These are phyloP conservation scores for Nymphaea thermarum DNA, from an alignment of 164 flowering plant genomes.

Conservation along the genomic window DNA sequence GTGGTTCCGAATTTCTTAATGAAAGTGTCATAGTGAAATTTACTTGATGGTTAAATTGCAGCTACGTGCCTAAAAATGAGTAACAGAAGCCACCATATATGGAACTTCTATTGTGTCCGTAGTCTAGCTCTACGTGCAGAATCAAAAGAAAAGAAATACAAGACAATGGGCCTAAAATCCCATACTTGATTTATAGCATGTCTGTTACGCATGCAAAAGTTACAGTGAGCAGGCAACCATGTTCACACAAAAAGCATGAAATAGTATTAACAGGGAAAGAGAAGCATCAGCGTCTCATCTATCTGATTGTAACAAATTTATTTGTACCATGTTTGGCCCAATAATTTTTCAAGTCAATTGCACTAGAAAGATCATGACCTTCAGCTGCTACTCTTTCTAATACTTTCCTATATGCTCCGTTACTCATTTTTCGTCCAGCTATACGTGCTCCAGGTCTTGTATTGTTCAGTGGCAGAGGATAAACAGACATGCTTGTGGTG, in stretches of 20 bases:
- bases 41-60: background rate
- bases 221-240: background rate
- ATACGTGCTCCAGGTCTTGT: conserved; percentile 40
- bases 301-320: conserved; percentile 48
- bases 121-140: background rate
- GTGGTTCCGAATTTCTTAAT: background rate
- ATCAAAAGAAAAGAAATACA: background rate
- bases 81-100: no score
- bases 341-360: conserved; percentile 42
- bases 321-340: conserved; percentile 59
- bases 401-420: conserved; percentile 44
- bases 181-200: background rate
- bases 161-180: background rate
- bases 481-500: conserved; percentile 33
- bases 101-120: background rate
- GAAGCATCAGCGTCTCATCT: background rate
- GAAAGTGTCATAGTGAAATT: background rate
- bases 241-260: background rate
- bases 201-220: background rate
- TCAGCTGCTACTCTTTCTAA: conserved; percentile 31
- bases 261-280: background rate
- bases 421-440: conserved; percentile 56
- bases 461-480: conserved; percentile 45
- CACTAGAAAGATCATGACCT: conserved; percentile 32
- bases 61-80: no score